These are phyloP conservation scores for Furcasterigmium sp. DNA, from an alignment of 2,329 filamentous ascomycete species.

Conservation along the genomic window DNA sequence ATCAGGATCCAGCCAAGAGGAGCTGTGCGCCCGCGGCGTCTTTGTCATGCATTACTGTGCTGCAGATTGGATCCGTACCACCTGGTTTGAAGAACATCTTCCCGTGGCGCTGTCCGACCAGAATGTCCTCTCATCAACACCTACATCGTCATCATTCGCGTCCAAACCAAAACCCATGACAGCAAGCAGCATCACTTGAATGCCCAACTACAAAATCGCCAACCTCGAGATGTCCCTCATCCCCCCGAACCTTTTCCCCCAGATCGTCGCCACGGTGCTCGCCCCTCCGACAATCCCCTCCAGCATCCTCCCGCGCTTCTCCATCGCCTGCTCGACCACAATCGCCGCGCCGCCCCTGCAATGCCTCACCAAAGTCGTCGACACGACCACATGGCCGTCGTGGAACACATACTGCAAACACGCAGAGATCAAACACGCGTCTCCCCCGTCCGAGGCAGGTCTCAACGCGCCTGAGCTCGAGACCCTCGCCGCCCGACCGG, in stretches of 20 bases:
- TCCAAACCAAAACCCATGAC: too few relatives aligned
- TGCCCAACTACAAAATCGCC: too few relatives aligned
- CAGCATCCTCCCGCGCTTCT: not conserved
- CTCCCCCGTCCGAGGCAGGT: conserved; percentile 7
- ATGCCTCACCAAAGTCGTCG: conserved; percentile 23
- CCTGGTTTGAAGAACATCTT: too few relatives aligned
- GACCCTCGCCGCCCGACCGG: conserved; percentile 7
- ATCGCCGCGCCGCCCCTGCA: conserved; percentile 25
- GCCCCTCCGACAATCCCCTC: not conserved
- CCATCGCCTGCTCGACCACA: conserved; percentile 21
- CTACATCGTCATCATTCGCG: too few relatives aligned
- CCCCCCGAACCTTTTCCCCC: not conserved
- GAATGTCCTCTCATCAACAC: too few relatives aligned
- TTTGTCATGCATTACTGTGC: too few relatives aligned
- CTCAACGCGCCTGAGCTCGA: conserved; percentile 12
- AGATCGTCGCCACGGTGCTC: not conserved
- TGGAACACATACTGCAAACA: conserved; percentile 29
- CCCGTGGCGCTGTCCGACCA: too few relatives aligned
- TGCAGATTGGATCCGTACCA: too few relatives aligned
- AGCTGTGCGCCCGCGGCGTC: too few relatives aligned
- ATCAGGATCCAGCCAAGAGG: too few relatives aligned
- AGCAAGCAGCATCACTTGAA: too few relatives aligned
- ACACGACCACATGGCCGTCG: conserved; percentile 22
- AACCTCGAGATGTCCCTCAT: too few relatives aligned
- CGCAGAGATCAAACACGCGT: conserved; percentile 18